Evolutionary conservation across 2,329 filamentous ascomycete genomes (phyloP).

Genomic region (Phialemoniopsis sp.): DNA sequence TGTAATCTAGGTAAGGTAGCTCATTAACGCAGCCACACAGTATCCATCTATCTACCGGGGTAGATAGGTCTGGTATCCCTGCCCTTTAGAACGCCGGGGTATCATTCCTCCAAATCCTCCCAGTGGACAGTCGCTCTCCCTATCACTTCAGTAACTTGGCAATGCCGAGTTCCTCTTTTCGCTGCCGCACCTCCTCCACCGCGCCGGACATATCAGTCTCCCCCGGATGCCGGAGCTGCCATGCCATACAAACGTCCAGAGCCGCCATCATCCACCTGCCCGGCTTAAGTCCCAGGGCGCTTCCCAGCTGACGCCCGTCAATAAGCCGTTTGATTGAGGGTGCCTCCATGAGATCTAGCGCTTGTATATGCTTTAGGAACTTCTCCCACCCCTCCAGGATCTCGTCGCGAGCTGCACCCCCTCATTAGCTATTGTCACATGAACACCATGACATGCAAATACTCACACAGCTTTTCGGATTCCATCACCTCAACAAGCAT

Average conservation of each 20-base stretch:
- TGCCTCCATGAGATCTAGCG: slow-evolving; percentile 53
- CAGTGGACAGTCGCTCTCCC: no score
- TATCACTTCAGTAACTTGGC: neutral
- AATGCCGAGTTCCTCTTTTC: slow-evolving; percentile 48
- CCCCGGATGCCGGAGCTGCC: slow-evolving; percentile 80
- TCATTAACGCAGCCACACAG: no score
- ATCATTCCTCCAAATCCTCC: neutral
- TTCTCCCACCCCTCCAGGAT: slow-evolving; percentile 47
- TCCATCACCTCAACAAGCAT: slow-evolving; percentile 60
- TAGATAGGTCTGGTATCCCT: no score
- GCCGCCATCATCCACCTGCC: slow-evolving; percentile 83
- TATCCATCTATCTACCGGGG: neutral
- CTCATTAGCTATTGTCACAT: slow-evolving; percentile 12
- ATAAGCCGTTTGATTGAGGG: slow-evolving; percentile 59
- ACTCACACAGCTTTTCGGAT: slow-evolving; percentile 12
- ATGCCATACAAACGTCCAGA: slow-evolving; percentile 75
- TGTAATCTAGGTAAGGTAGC: no score
- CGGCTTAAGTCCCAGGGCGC: slow-evolving; percentile 63
- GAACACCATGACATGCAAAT: slow-evolving; percentile 28
- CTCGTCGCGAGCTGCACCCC: slow-evolving; percentile 31
- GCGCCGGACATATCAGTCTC: slow-evolving; percentile 54
- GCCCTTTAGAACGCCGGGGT: neutral
- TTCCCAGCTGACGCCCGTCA: slow-evolving; percentile 70
- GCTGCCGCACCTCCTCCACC: slow-evolving; percentile 53
- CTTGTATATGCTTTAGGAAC: slow-evolving; percentile 51